Percentiles rank a stretch among this genome's conserved stretches.
Conservation (phyloP, 2,329 filamentous ascomycete species). For the Ceratocystis colombiana region DNA sequence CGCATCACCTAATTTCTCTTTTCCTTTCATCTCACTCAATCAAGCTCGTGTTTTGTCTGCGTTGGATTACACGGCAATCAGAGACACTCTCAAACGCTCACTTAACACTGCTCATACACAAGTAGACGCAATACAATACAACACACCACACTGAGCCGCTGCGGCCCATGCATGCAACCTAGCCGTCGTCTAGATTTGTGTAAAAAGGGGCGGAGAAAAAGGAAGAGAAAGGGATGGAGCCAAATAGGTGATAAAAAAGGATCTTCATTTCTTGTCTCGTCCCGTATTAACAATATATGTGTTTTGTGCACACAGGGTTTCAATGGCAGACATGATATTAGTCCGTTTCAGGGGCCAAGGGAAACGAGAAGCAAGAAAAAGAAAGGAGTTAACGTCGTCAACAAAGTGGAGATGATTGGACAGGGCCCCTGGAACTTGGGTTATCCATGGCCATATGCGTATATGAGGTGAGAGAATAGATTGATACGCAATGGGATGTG, state of each 20-base stretch:
- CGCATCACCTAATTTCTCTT: no score
- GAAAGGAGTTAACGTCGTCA: neutral
- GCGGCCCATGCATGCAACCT: no score
- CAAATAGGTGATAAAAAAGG: constrained; percentile 21
- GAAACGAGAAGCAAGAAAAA: neutral
- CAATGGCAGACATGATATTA: constrained; percentile 18
- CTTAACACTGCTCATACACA: constrained; percentile 9
- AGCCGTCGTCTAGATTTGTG: no score
- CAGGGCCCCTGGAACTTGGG: neutral
- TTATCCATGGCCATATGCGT: neutral
- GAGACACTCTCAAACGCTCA: constrained; percentile 24
- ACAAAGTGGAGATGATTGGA: neutral
- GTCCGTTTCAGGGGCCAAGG: constrained; percentile 22
- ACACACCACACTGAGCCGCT: no score
- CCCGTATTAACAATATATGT: constrained; percentile 3
- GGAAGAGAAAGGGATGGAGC: constrained; percentile 20
- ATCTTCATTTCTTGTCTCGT: neutral
- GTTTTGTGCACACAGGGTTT: constrained; percentile 18
- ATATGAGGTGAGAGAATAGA: neutral
- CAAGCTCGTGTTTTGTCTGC: neutral
- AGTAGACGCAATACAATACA: no score
- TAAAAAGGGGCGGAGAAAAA: constrained; percentile 24
- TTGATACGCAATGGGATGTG: no score
- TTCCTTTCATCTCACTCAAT: neutral
- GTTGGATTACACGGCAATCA: constrained; percentile 22